Conservation (phyloP, 768 basidiomycete genomes). For the Mycena epipterygia region DNA sequence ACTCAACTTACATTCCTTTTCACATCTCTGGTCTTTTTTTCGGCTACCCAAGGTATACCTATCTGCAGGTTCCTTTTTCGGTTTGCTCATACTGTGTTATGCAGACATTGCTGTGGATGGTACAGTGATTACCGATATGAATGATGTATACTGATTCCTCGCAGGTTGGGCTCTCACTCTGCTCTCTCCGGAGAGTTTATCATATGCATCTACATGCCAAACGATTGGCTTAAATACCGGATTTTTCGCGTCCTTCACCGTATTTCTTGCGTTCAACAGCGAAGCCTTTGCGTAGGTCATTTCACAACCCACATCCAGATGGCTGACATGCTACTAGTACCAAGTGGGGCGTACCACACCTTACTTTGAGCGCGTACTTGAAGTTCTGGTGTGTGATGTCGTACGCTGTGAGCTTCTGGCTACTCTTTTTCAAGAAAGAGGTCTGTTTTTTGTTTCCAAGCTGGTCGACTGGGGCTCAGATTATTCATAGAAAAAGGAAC, state of each 20-base stretch:
- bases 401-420: slow-evolving; percentile 88
- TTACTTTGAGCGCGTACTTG: slow-evolving; percentile 84
- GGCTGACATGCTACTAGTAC: slow-evolving; percentile 52
- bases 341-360: slow-evolving; percentile 83
- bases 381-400: slow-evolving; percentile 89
- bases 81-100: slow-evolving; percentile 31
- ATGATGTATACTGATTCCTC: slow-evolving; percentile 17
- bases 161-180: slow-evolving; percentile 85
- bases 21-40: slow-evolving; percentile 91
- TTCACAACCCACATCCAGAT: slow-evolving; percentile 4
- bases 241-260: slow-evolving; percentile 96
- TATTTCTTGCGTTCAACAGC: slow-evolving; percentile 97
- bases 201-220: slow-evolving; percentile 98
- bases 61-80: not conserved
- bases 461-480: not conserved
- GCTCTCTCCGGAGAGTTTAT: slow-evolving; percentile 92
- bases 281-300: slow-evolving; percentile 84
- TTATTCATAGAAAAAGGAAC: slow-evolving; percentile 76
- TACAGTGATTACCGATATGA: slow-evolving; percentile 52
- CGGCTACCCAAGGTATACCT: slow-evolving; percentile 92
- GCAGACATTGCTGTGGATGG: slow-evolving; percentile 98
- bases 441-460: slow-evolving; percentile 52
- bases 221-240: slow-evolving; percentile 97
- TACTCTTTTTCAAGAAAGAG: slow-evolving; percentile 91
- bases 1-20: slow-evolving; percentile 85